Conservation (phyloP, 371 early-diverging fungal genomes). For the Choanephora cucurbitarum region DNA sequence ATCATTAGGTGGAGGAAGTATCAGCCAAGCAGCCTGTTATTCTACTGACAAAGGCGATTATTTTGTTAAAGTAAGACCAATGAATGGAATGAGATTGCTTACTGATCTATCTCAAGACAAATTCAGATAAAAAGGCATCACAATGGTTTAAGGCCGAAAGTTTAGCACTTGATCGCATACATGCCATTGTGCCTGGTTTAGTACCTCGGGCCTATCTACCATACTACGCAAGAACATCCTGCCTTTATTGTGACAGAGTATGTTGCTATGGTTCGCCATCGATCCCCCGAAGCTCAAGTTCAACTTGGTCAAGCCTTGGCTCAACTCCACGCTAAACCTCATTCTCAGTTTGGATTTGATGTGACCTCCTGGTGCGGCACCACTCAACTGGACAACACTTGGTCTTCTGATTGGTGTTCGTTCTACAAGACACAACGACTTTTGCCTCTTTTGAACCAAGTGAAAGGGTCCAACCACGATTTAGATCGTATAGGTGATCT, state of each 20-base stretch:
- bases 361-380: constrained; percentile 35
- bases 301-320: constrained; percentile 14
- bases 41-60: constrained; percentile 21
- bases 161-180: constrained; percentile 17
- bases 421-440: constrained; percentile 35
- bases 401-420: constrained; percentile 26
- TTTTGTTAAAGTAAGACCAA: constrained; percentile 19
- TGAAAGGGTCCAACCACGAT: constrained; percentile 9
- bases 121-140: constrained; percentile 8
- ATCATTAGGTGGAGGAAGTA: constrained; percentile 19
- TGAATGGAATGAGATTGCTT: neutral
- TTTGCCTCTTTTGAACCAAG: constrained; percentile 16
- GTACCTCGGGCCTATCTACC: constrained; percentile 16
- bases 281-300: neutral
- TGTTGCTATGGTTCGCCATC: constrained; percentile 4
- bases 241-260: constrained; percentile 23
- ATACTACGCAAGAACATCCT: neutral
- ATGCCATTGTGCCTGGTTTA: constrained; percentile 17
- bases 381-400: constrained; percentile 33
- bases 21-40: constrained; percentile 18
- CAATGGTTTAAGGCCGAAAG: constrained; percentile 21
- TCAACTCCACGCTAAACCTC: constrained; percentile 18
- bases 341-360: constrained; percentile 32
- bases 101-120: constrained; percentile 3
- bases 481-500: constrained; percentile 10